These are phyloP conservation scores for Penicillium longicatenatum DNA, from an alignment of 495 filamentous ascomycete species.

Conservation along the genomic window DNA sequence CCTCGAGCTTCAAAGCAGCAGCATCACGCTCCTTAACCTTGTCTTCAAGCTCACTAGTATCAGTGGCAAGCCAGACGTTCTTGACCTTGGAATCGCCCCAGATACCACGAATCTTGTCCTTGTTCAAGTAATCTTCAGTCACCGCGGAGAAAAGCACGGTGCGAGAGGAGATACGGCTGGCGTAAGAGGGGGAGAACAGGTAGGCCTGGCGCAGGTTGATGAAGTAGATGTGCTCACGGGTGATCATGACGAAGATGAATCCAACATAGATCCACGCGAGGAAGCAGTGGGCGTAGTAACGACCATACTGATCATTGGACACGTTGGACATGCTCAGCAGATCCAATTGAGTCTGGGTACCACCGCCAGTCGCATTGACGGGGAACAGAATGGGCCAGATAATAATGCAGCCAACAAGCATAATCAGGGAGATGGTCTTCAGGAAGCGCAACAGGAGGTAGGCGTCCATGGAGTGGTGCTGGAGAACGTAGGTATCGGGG, in stretches of 20 bases:
- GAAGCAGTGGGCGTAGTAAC: slow-evolving; percentile 78
- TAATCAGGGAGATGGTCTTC: slow-evolving; percentile 68
- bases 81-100: slow-evolving; percentile 75
- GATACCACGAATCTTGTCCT: slow-evolving; percentile 72
- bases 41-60: slow-evolving; percentile 80
- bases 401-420: slow-evolving; percentile 77
- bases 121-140: slow-evolving; percentile 70
- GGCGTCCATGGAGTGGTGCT: slow-evolving; percentile 86
- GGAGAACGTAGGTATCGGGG: slow-evolving; percentile 80
- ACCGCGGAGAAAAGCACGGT: slow-evolving; percentile 93
- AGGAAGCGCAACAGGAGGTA: slow-evolving; percentile 88
- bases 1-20: slow-evolving; percentile 83
- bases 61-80: slow-evolving; percentile 82
- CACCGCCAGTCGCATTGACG: slow-evolving; percentile 75
- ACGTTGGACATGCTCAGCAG: slow-evolving; percentile 79
- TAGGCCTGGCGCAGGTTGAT: slow-evolving; percentile 97
- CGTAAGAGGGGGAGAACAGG: slow-evolving; percentile 82
- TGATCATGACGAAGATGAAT: slow-evolving; percentile 87
- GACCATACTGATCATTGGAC: slow-evolving; percentile 47
- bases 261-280: slow-evolving; percentile 75
- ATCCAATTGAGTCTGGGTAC: slow-evolving; percentile 65
- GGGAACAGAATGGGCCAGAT: slow-evolving; percentile 88
- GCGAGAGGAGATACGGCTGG: slow-evolving; percentile 86
- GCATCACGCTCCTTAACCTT: slow-evolving; percentile 83
- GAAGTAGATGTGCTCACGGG: slow-evolving; percentile 90